Base-by-base conservation (phyloP, 1,284 basidiomycete species). In the Ceraceosorus guamensis region DNA sequence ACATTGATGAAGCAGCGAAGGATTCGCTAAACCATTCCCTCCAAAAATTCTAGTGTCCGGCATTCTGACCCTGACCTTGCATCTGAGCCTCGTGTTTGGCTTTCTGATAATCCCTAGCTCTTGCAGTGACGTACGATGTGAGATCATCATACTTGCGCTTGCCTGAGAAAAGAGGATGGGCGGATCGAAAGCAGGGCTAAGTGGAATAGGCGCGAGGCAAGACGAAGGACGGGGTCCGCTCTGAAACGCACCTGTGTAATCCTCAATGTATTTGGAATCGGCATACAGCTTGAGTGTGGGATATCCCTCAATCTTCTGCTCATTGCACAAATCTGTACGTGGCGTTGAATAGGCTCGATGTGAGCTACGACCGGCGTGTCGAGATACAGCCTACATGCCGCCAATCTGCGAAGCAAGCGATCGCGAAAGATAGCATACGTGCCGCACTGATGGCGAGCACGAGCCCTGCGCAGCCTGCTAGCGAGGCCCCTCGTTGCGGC, bases 61-160 rank as follows among this genome's bases (percentile, higher is more conserved):
- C n/a, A n/a, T n/a, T n/a, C n/a, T n/a, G n/a, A n/a, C n/a, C n/a
- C n/a, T n/a, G n/a, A n/a, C 47, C 47, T 31, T 48, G 41, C 24
- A 33, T 31, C 47, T 48, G 32, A 4, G 10, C n/a, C 41, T 4
- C 47, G n/a, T n/a, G 37, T 16, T 49, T 52, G 11, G 43, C 10
- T 24, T 18, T 53, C 16, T 43, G 45, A 16, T 48, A 46, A 16
- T 53, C 52, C 18, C 16, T 33, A 13, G 52, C 52, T 14, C 46
- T 18, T 3, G 52, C 33, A n/a, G 48, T n/a, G 24, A 53, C 46
- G 30, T 48, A 53, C 2, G 35, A 35, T 6, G 52, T 46, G 3
- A 53, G 11, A 10, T 16, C 2, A 14, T 53, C 52, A 41, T 46
- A 53, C 8, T 43, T 51, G 18, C 52, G 48, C 11, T 53, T 44